Evolutionary conservation across 2,329 filamentous ascomycete genomes (phyloP), one percentile per base, ranked within the genome.

Genomic region (Hypocreales sp.): DNA sequence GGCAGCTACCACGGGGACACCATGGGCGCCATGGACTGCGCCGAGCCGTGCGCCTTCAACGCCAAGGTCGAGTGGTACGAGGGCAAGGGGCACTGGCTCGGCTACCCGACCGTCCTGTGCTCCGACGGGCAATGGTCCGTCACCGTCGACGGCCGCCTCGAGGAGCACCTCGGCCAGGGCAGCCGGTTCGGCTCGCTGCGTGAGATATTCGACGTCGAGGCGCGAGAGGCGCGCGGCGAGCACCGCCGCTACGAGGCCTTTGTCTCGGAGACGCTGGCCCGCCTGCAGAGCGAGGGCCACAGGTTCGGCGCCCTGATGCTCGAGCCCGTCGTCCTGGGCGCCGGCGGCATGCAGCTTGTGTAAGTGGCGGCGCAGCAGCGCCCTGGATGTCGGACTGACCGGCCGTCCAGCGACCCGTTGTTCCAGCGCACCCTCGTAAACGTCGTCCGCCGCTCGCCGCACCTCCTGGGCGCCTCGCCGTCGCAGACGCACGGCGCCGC

Each of bases 1-100:
- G 80, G 80, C 0, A 79, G 77, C 37, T 92, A 92, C 40, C 83
- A 92, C 40, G 83, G 82, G 2, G 83, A 92, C 42, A 92, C 82
- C 0, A 84, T 92, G 25, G 82, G 82, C 0, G 80, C 79, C 0
- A 90, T 92, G 83, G 81, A 90, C 46, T 79, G 73, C 28, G 72
- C 79, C 0, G 80, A 90, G 43, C 81, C 82, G 0, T 75, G 69
- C 19, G 67, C 69, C 0, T 92, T 66, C 47, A 92, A 92, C 40
- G 68, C 82, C 40, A 82, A 82, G 45, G 77, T 86, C 0, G 81
- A 90, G 42, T 92, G 82, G 82, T 92, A 92, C 44, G 58, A 70
- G 33, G 80, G 79, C 0, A 72, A 72, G 25, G 82, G 83, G 0
- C 66, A 72, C 42, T 92, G 83, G 83, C 76, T 90, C 29, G 77